Evolutionary conservation across 2,329 filamentous ascomycete species (phyloP).

Genomic region (Chaetomiaceae sp.): DNA sequence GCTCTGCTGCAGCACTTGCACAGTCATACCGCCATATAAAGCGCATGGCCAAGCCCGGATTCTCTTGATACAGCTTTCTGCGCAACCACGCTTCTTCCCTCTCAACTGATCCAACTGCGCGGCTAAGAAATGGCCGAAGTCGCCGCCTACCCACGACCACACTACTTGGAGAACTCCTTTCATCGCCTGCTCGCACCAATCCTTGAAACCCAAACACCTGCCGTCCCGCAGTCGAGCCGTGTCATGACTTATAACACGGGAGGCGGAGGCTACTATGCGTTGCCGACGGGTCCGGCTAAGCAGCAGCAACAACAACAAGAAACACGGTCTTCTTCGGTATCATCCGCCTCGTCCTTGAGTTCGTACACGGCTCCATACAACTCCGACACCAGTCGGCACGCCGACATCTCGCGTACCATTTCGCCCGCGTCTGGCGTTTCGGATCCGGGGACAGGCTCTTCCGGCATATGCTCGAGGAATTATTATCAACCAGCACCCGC

Average conservation of each 20-base stretch:
- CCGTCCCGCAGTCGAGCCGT: constrained; percentile 2
- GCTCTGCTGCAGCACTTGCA: background rate
- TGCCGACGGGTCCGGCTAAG: background rate
- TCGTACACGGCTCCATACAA: constrained; percentile 13
- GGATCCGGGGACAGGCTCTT: background rate
- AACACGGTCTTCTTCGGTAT: constrained; percentile 23
- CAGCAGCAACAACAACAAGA: constrained; percentile 1
- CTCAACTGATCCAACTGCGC: background rate
- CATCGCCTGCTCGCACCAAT: constrained; percentile 15
- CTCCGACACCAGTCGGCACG: background rate
- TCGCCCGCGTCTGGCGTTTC: constrained; percentile 18
- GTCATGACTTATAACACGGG: constrained; percentile 8
- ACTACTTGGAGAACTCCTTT: constrained; percentile 16
- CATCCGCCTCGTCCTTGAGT: constrained; percentile 21
- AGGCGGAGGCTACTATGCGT: background rate
- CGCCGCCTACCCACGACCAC: constrained; percentile 12
- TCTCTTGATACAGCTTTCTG: background rate
- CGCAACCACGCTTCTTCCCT: background rate
- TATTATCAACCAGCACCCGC: constrained; percentile 6
- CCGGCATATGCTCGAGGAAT: constrained; percentile 5
- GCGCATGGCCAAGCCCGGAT: background rate
- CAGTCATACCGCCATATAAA: constrained; percentile 7
- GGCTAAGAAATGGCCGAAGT: constrained; percentile 19
- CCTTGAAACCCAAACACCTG: background rate
- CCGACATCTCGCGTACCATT: constrained; percentile 16